phyloP scores from a whole-genome alignment of 148 eudicot genomes.

The Fagopyrum homotropicum region DNA sequence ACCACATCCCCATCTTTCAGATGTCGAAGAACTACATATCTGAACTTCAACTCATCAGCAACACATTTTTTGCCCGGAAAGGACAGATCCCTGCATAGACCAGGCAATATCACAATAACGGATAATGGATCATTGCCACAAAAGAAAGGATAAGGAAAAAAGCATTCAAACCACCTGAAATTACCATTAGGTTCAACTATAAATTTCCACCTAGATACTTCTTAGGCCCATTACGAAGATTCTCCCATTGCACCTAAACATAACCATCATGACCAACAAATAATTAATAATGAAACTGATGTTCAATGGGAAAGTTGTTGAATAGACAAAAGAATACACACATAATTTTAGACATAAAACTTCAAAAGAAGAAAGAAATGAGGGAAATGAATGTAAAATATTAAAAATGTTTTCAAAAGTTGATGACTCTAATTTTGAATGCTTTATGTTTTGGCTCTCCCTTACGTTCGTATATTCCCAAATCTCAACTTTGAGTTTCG shows the following conservation, averaged over 20 bases:
- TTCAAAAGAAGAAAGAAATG: not conserved
- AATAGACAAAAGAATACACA: not conserved
- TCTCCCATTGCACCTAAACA: constrained; percentile 60
- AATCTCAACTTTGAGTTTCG: too few relatives aligned
- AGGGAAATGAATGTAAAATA: not conserved
- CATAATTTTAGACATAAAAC: not conserved
- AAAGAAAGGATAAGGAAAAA: constrained; percentile 6
- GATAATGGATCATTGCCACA: not conserved
- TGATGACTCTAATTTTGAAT: too few relatives aligned
- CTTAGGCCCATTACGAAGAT: constrained; percentile 76
- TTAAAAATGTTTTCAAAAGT: too few relatives aligned
- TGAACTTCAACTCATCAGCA: constrained; percentile 84
- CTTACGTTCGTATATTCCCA: too few relatives aligned
- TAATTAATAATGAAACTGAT: not conserved
- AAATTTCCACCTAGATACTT: constrained; percentile 87
- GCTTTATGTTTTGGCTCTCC: too few relatives aligned
- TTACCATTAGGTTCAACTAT: constrained; percentile 55
- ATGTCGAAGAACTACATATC: constrained; percentile 82
- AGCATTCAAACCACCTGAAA: constrained; percentile 36
- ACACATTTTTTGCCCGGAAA: constrained; percentile 51
- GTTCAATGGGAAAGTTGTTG: not conserved
- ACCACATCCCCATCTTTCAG: constrained; percentile 91
- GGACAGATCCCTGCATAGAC: constrained; percentile 50
- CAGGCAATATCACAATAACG: constrained; percentile 10
- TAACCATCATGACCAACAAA: not conserved